These are phyloP conservation scores for Pleurotus cornucopiae DNA, from an alignment of 768 basidiomycete species.

Conservation along the genomic window DNA sequence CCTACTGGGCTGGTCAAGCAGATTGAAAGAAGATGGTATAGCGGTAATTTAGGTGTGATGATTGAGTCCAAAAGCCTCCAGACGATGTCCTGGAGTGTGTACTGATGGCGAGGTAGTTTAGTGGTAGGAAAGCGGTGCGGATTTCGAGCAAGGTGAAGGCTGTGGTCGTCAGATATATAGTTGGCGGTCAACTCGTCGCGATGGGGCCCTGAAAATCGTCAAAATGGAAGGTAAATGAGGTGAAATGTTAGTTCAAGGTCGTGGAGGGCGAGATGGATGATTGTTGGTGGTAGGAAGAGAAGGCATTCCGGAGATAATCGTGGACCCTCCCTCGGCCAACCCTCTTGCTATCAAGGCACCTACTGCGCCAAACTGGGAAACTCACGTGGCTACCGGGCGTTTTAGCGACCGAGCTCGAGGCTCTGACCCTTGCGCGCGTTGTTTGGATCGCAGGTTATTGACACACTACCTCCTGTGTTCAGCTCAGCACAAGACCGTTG, in stretches of 20 bases:
- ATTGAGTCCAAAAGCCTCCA: neutral
- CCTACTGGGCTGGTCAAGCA: neutral
- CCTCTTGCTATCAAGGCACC: slow-evolving; percentile 3
- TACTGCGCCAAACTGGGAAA: neutral
- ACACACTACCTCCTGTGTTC: neutral
- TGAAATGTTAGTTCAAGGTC: neutral
- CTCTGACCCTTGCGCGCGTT: neutral
- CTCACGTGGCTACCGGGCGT: slow-evolving; percentile 6
- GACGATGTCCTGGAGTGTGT: neutral
- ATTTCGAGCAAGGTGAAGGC: neutral
- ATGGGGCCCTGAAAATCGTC: neutral
- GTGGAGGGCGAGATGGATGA: neutral
- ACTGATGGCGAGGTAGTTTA: neutral
- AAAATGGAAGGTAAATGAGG: neutral
- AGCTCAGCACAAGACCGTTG: too few species aligned
- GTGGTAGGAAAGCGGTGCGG: neutral
- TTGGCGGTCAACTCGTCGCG: neutral
- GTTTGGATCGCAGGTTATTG: neutral
- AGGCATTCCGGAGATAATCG: slow-evolving; percentile 7
- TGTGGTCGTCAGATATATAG: neutral
- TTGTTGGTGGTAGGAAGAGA: neutral
- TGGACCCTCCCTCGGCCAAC: slow-evolving; percentile 3
- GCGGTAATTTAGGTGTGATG: neutral
- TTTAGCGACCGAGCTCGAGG: neutral
- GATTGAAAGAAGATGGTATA: neutral